Conservation (phyloP, 2,329 filamentous ascomycete species). For the Penicillium vulpinum region DNA sequence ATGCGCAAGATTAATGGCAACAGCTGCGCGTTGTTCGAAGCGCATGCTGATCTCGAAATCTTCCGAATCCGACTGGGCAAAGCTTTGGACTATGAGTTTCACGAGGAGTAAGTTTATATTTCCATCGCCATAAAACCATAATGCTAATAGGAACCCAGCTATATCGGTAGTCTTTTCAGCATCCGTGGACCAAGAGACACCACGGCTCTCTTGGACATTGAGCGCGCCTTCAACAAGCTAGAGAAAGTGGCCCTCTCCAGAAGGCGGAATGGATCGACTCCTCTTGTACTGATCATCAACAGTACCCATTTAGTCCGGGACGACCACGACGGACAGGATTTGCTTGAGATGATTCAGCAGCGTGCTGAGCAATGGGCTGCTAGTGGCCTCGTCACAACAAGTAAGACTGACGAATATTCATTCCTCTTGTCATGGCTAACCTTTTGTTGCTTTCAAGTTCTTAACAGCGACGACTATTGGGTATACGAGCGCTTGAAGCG, state of each 20-base stretch:
- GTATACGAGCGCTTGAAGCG: conserved; percentile 93
- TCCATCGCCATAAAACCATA: not conserved
- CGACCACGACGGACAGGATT: conserved; percentile 86
- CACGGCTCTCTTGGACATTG: conserved; percentile 89
- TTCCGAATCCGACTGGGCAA: conserved; percentile 92
- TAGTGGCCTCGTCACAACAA: conserved; percentile 77
- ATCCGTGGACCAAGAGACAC: conserved; percentile 90
- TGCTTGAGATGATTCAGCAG: conserved; percentile 93
- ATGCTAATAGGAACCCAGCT: conserved; percentile 32
- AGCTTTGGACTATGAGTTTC: conserved; percentile 91
- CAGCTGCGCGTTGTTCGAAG: conserved; percentile 92
- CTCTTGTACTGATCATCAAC: conserved; percentile 91
- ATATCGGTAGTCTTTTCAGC: conserved; percentile 90
- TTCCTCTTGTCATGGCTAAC: not conserved
- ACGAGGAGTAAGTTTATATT: conserved; percentile 73
- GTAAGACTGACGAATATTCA: conserved; percentile 23
- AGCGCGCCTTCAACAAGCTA: conserved; percentile 94
- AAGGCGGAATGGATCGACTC: conserved; percentile 62
- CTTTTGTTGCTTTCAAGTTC: conserved; percentile 58
- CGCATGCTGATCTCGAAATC: conserved; percentile 91
- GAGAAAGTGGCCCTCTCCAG: conserved; percentile 83
- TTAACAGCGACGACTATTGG: conserved; percentile 98
- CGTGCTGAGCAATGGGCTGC: conserved; percentile 96
- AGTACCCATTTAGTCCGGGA: conserved; percentile 88
- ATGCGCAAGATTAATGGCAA: conserved; percentile 92